phyloP scores from a whole-genome alignment of 2,329 filamentous ascomycete species.

The Fusarium newnesense region DNA sequence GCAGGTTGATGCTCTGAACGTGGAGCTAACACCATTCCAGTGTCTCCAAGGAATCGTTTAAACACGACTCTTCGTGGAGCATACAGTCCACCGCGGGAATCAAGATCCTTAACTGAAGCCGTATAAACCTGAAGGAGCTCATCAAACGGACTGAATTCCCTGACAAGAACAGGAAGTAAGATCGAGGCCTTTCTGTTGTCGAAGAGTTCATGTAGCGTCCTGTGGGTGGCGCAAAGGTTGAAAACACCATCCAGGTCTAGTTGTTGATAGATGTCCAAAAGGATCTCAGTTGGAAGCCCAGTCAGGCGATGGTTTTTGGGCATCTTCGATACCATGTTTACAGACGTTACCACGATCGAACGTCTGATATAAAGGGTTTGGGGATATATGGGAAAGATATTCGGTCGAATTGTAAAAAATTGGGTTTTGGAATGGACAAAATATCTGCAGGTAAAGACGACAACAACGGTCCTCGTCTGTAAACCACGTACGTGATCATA shows the following conservation, averaged over 20 bases:
- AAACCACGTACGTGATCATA: slow-evolving; percentile 2
- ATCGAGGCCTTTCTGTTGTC: slow-evolving; percentile 53
- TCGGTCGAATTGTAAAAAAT: not conserved
- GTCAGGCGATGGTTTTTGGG: slow-evolving; percentile 37
- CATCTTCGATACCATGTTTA: slow-evolving; percentile 32
- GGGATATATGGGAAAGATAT: not conserved
- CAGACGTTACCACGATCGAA: not conserved
- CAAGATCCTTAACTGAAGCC: slow-evolving; percentile 52
- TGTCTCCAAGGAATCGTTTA: slow-evolving; percentile 49
- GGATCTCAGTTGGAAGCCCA: slow-evolving; percentile 57
- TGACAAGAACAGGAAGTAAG: slow-evolving; percentile 54
- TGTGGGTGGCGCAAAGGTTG: slow-evolving; percentile 52
- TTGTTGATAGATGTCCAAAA: slow-evolving; percentile 59
- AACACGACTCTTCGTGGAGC: slow-evolving; percentile 54
- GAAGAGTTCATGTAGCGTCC: slow-evolving; percentile 54
- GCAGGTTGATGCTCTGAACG: slow-evolving; percentile 12
- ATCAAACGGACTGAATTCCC: slow-evolving; percentile 57
- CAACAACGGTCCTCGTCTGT: not conserved
- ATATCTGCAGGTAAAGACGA: slow-evolving; percentile 5
- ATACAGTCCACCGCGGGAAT: slow-evolving; percentile 48
- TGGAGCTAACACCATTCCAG: slow-evolving; percentile 43
- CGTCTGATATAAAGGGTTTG: not conserved
- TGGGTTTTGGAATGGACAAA: not conserved
- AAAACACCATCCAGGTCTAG: slow-evolving; percentile 56
- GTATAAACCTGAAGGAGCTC: slow-evolving; percentile 60